phyloP scores from a whole-genome alignment of 2,329 filamentous ascomycete species.

The Cytospora paraplurivora region DNA sequence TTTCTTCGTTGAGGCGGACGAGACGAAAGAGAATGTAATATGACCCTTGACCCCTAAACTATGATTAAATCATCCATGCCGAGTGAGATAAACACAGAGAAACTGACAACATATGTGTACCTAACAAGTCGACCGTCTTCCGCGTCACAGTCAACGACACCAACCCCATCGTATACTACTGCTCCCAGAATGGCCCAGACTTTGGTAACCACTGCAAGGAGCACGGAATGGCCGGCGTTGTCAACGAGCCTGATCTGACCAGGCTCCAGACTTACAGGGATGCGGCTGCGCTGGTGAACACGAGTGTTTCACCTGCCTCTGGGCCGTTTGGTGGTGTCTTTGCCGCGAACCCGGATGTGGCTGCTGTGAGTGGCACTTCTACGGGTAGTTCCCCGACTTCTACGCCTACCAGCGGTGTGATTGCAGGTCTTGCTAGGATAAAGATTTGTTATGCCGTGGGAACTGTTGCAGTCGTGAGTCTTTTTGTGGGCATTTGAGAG shows the following conservation, averaged over 20 bases:
- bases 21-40: conserved; percentile 30
- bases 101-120: neutral
- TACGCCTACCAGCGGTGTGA: neutral
- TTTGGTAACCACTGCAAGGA: conserved; percentile 42
- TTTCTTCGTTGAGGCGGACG: conserved; percentile 43
- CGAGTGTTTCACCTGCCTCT: conserved; percentile 10
- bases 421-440: neutral
- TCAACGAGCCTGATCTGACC: conserved; percentile 40
- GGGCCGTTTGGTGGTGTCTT: conserved; percentile 18
- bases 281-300: conserved; percentile 5
- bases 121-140: conserved; percentile 39
- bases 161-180: conserved; percentile 50
- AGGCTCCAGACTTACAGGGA: conserved; percentile 33
- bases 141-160: conserved; percentile 45
- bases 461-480: neutral
- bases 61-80: neutral
- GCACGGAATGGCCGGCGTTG: conserved; percentile 47
- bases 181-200: conserved; percentile 41
- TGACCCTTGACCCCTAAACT: too few species aligned
- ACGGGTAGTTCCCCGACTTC: conserved; percentile 3
- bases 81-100: neutral
- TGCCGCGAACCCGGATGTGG: conserved; percentile 17
- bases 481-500: neutral
- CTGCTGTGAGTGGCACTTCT: conserved; percentile 12
- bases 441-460: neutral